Evolutionary conservation across 1,284 basidiomycete genomes (phyloP), one percentile per base, ranked within the genome.

Genomic region (Megacollybia platyphylla): DNA sequence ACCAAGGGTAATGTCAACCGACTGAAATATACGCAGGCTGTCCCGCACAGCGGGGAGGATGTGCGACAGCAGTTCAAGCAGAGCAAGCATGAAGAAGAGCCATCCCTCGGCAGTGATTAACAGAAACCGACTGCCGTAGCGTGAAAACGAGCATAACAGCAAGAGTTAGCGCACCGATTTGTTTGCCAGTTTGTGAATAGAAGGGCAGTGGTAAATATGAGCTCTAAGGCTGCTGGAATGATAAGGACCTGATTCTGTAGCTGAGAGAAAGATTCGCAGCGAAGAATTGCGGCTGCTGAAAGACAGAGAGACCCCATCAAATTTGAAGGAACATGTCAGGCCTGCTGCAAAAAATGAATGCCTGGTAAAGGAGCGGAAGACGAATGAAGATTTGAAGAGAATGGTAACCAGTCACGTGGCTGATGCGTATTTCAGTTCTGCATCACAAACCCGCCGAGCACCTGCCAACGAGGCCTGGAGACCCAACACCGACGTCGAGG

Each of bases 401-500:
- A 24, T 24, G 20, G 20, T 24, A 24, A 24, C 20, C 20, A 24
- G 7, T 36, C 9, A 42, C 26, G 5, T n/a, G 9, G 17, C 39
- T 36, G 1, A 50, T 87, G 89, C 90, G 88, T 79, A 87, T 93
- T 50, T 84, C 82, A 40, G 86, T 89, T 10, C 71, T 93, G 0
- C 87, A 92, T 55, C 85, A 91, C 71, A 84, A 81, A 11, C 78
- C 85, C 8, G 75, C 83, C 36, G 62, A 70, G 3, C 87, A 91
- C 60, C 64, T 89, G 3, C 85, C 83, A 11, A 59, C 59, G 18
- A 65, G 83, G 13, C 77, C 70, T 17, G 87, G 88, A 17, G 87
- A 91, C 55, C 85, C 87, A 4, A 86, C 84, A 0, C 94, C 93
- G 0, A 76, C 81, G 1, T 88, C 87, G 9, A 75, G 93, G 43